Percentiles rank a stretch among this genome's conserved stretches.
Conservation (phyloP, 139 green algal species). For the Coccomyxa sp. region DNA sequence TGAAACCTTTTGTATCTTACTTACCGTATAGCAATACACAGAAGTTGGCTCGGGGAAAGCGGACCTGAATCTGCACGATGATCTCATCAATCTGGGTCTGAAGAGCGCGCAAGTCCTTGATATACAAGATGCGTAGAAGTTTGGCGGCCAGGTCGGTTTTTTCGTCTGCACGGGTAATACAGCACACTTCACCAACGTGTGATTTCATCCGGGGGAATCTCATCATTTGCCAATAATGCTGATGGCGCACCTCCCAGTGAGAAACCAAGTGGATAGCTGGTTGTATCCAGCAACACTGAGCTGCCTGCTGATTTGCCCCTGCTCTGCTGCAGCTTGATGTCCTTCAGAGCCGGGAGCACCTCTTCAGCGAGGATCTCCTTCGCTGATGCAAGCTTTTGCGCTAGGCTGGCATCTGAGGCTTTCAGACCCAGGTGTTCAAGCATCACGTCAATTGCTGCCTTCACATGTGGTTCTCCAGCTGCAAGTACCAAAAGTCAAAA, state of each 20-base stretch:
- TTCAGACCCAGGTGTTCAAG: not conserved
- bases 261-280: constrained; percentile 25
- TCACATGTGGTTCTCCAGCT: not conserved
- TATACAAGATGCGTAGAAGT: constrained; percentile 63
- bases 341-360: constrained; percentile 13
- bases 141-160: constrained; percentile 40
- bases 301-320: not conserved
- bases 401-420: not conserved
- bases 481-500: not conserved
- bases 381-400: not conserved
- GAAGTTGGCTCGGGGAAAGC: not conserved
- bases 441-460: not conserved
- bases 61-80: constrained; percentile 42
- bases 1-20: not conserved
- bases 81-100: constrained; percentile 37
- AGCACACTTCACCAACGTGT: too few relatives aligned
- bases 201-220: not conserved
- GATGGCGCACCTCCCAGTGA: constrained; percentile 13
- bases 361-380: constrained; percentile 7
- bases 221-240: not conserved
- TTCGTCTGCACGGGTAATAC: constrained; percentile 22
- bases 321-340: constrained; percentile 7
- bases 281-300: not conserved
- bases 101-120: constrained; percentile 52
- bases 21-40: not conserved